Conservation (phyloP, 2,329 filamentous ascomycete species). For the Epichloe elymi region DNA sequence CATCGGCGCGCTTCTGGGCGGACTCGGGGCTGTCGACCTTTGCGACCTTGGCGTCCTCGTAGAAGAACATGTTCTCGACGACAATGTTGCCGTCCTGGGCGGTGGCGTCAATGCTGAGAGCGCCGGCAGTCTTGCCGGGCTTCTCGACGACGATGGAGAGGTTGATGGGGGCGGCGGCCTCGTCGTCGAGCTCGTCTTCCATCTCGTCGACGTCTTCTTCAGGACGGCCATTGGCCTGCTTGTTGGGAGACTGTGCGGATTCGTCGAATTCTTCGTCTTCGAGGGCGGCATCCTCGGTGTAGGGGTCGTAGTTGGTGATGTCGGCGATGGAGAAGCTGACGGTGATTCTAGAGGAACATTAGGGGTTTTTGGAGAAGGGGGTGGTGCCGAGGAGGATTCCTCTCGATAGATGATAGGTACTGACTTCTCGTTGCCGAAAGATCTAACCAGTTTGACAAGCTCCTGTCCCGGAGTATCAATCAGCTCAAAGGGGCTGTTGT, state of each 20-base stretch:
- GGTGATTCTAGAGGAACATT: constrained; percentile 22
- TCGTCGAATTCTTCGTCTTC: constrained; percentile 28
- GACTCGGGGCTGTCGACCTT: constrained; percentile 63
- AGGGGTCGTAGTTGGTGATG: constrained; percentile 27
- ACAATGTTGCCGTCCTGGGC: constrained; percentile 77
- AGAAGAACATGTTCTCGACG: constrained; percentile 86
- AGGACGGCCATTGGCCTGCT: constrained; percentile 37
- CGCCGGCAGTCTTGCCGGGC: constrained; percentile 54
- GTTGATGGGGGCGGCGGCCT: constrained; percentile 60
- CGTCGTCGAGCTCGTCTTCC: constrained; percentile 39
- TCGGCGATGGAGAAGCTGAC: constrained; percentile 30
- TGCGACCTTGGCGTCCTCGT: constrained; percentile 63
- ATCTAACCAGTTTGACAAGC: constrained; percentile 73
- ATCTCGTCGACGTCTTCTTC: constrained; percentile 32
- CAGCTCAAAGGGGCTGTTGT: constrained; percentile 73
- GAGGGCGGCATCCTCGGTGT: constrained; percentile 23
- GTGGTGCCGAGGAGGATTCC: not conserved
- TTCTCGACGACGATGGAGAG: constrained; percentile 85
- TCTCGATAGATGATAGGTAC: constrained; percentile 12
- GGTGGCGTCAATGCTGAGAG: constrained; percentile 73
- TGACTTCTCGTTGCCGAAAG: constrained; percentile 79
- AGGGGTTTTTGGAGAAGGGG: not conserved
- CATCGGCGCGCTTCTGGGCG: constrained; percentile 59
- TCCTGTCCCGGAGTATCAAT: constrained; percentile 74
- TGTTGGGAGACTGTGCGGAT: constrained; percentile 36